Conservation (phyloP, 176 grass and related monocot species). For the Paspalum vaginatum region DNA sequence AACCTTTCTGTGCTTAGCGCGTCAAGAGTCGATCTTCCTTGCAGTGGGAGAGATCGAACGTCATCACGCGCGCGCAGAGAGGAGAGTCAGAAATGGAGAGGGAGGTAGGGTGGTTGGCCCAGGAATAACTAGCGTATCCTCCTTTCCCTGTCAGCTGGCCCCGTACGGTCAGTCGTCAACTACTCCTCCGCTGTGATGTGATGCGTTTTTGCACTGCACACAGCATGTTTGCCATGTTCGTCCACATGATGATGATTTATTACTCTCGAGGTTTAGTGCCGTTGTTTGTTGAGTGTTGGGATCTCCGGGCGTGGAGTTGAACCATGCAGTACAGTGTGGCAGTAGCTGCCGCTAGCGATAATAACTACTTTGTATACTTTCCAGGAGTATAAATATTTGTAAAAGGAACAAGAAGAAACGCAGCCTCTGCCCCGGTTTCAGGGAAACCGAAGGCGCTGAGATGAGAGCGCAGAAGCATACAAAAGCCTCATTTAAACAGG, state of each 20-base stretch:
- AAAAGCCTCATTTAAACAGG: not conserved
- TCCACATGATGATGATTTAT: not conserved
- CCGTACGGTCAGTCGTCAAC: not conserved
- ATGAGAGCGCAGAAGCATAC: conserved; percentile 12
- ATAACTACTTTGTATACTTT: no score
- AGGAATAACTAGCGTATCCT: not conserved
- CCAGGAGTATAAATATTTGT: no score
- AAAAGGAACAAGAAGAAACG: not conserved
- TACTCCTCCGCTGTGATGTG: not conserved
- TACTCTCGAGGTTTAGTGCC: not conserved
- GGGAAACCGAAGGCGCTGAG: conserved; percentile 1
- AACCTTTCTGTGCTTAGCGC: conserved; percentile 26
- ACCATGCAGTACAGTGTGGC: not conserved
- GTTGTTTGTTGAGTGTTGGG: not conserved
- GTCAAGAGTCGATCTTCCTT: conserved; percentile 3
- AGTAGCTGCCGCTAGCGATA: not conserved
- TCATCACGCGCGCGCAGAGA: not conserved
- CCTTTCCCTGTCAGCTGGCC: not conserved
- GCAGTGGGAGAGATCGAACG: not conserved
- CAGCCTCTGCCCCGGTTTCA: conserved; percentile 35
- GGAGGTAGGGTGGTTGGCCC: not conserved
- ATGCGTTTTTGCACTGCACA: not conserved
- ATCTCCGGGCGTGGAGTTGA: not conserved
- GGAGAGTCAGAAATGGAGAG: not conserved
- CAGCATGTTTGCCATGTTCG: not conserved